phyloP scores from a whole-genome alignment of 192 early-diverging fungal species.

The Gryganskiella cystojenkinii region DNA sequence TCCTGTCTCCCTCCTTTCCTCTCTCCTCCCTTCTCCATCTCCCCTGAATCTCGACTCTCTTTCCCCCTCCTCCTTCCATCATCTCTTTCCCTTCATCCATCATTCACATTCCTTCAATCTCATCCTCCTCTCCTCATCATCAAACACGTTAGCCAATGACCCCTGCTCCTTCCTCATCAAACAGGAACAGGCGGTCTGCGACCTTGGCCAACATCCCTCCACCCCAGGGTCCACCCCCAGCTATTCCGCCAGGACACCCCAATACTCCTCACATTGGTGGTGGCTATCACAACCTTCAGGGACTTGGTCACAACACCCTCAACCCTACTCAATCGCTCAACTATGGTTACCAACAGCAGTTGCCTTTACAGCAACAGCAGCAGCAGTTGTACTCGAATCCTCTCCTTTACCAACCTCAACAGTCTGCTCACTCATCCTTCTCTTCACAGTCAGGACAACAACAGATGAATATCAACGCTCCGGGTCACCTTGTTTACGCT shows the following conservation, averaged over 20 bases:
- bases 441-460: conserved; percentile 29
- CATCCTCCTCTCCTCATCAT: not conserved
- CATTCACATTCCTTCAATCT: not conserved
- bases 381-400: not conserved
- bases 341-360: not conserved
- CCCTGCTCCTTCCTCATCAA: conserved; percentile 22
- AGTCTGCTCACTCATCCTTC: conserved; percentile 33
- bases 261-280: not conserved
- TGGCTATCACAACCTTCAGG: not conserved
- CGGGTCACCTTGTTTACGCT: conserved; percentile 1
- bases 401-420: no score
- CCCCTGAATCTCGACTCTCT: not conserved
- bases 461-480: conserved; percentile 6
- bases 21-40: not conserved
- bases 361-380: conserved; percentile 4
- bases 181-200: conserved; percentile 38
- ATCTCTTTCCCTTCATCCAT: conserved; percentile 2
- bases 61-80: not conserved
- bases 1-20: not conserved
- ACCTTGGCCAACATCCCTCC: conserved; percentile 34
- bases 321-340: not conserved
- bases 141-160: conserved; percentile 12
- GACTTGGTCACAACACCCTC: not conserved
- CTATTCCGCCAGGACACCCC: not conserved
- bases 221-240: conserved; percentile 32